phyloP scores from a whole-genome alignment of 768 basidiomycete species.

The Termitomyces sp. region DNA sequence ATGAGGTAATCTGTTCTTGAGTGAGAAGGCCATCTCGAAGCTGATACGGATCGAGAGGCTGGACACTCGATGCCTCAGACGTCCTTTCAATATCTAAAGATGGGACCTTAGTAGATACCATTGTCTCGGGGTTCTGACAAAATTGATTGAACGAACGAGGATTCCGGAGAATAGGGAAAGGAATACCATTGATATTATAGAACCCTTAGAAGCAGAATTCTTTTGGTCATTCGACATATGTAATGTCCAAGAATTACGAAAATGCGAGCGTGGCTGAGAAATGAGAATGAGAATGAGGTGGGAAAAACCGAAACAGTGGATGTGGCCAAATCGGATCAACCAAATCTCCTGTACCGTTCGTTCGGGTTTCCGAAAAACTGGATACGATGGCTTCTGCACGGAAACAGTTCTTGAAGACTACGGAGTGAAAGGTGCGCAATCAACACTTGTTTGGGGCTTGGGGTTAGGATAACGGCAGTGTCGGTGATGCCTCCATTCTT shows the following conservation, averaged over 20 bases:
- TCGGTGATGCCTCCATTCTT: constrained; percentile 3
- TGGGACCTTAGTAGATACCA: constrained; percentile 39
- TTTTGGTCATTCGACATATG: constrained; percentile 29
- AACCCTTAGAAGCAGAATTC: constrained; percentile 22
- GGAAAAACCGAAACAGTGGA: constrained; percentile 38
- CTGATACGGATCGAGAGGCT: constrained; percentile 57
- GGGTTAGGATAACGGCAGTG: not conserved
- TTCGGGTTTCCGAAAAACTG: constrained; percentile 16
- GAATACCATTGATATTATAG: constrained; percentile 21
- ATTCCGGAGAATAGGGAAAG: constrained; percentile 4
- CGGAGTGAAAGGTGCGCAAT: not conserved
- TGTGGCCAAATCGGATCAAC: constrained; percentile 29
- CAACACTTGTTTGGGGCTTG: not conserved
- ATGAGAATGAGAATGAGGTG: constrained; percentile 18
- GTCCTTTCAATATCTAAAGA: constrained; percentile 41
- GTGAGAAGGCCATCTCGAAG: constrained; percentile 56
- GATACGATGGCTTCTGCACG: constrained; percentile 18
- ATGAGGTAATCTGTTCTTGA: constrained; percentile 54
- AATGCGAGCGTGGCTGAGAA: constrained; percentile 20
- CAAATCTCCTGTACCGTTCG: constrained; percentile 30
- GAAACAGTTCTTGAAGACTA: not conserved
- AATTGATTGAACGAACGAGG: constrained; percentile 8
- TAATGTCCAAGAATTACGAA: constrained; percentile 18
- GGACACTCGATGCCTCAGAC: constrained; percentile 24
- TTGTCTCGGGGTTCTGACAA: constrained; percentile 40